Evolutionary conservation across 1,139 yeast species (phyloP), one percentile per base, ranked within the genome.

Genomic region (Hemisphaericaspora subhashii): DNA sequence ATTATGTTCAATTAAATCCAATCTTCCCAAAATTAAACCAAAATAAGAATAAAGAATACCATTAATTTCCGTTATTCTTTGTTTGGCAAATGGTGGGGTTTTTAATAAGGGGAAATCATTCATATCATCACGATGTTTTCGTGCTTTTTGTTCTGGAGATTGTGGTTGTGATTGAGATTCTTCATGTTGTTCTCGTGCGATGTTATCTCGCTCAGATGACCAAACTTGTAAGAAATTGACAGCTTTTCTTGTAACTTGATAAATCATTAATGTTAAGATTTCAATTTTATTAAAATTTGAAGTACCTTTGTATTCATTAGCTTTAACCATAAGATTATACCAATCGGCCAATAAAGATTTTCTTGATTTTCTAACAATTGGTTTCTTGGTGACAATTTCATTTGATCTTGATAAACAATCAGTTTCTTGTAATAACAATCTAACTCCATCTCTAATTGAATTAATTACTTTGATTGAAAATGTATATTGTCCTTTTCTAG

Each of bases 271-370:
- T 24, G 86, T 84, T 43, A 90, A 68, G 16, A 83, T 78, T 50
- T 83, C 88, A 43, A 88, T 77, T 48, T 86, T 83, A 32, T 73
- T 71, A 37, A 72, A 72, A 43, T 79, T 83, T 27, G 83, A 72
- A 0, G 95, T 82, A 38, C 86, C 83, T 54, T 84, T 81, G 56
- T 81, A 86, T 41, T 86, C 88, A 53, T 86, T 88, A 3, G 97
- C 96, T 51, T 86, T 84, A 8, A 85, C 78, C 77, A 90, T 89
- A 33, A 92, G 68, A 43, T 83, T 85, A 40, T 94, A 90, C 85
- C 97, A 86, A 55, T 90, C 97, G 1, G 96, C 90, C 33, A 92
- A 75, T 42, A 92, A 66, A 15, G 83, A 73, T 60, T 90, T 90
- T 49, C 98, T 74, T 43, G 85, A 74, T 50, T 79, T 83, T 38